Conservation (phyloP, 495 filamentous ascomycete species). For the Penicillium simplicissimum region DNA sequence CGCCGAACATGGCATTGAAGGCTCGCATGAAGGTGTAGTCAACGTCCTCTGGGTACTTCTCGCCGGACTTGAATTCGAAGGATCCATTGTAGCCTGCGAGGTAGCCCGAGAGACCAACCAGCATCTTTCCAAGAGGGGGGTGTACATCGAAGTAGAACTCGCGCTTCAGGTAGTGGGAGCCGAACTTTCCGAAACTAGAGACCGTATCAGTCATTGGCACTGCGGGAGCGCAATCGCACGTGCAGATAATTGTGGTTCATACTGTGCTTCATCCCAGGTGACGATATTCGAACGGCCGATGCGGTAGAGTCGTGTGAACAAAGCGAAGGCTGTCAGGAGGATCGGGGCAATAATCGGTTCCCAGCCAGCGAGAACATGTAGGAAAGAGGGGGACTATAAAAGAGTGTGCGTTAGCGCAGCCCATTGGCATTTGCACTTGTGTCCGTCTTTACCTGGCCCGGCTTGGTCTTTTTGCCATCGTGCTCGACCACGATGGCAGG, state of each 20-base stretch:
- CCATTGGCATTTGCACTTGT: not conserved
- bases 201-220: not conserved
- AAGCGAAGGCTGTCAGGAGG: conserved; percentile 81
- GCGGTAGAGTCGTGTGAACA: conserved; percentile 94
- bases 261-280: conserved; percentile 99
- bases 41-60: conserved; percentile 87
- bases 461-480: conserved; percentile 64
- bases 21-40: conserved; percentile 98
- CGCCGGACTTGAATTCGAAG: conserved; percentile 99
- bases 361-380: conserved; percentile 70
- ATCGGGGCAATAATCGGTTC: conserved; percentile 87
- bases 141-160: conserved; percentile 99
- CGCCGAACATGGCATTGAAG: conserved; percentile 95
- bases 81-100: conserved; percentile 98
- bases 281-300: conserved; percentile 95
- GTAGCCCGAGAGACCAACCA: conserved; percentile 93
- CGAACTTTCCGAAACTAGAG: conserved; percentile 93
- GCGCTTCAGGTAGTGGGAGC: conserved; percentile 96
- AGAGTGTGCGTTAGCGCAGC: not conserved
- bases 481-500: conserved; percentile 41
- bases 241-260: conserved; percentile 34
- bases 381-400: conserved; percentile 44
- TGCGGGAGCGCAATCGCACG: conserved; percentile 16
- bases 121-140: conserved; percentile 95
- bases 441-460: conserved; percentile 28